These are phyloP conservation scores for Monascus ruber DNA, from an alignment of 2,329 filamentous ascomycete genomes.

Conservation along the genomic window DNA sequence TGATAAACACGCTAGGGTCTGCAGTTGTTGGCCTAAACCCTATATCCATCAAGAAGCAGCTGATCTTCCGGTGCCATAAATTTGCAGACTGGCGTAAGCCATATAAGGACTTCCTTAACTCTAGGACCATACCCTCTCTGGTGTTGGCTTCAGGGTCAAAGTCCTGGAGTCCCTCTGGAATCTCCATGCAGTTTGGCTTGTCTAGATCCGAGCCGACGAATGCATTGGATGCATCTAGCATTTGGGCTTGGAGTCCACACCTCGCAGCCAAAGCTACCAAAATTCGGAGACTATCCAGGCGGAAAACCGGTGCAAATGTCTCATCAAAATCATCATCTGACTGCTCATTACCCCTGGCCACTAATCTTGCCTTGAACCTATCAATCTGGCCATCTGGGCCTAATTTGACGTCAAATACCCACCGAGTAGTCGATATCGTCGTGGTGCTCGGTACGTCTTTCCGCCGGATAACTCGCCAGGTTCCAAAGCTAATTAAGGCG, in stretches of 20 bases:
- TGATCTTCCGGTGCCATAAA: constrained; percentile 4
- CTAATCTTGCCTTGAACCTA: constrained; percentile 11
- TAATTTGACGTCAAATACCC: constrained; percentile 11
- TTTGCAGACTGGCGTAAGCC: constrained; percentile 9
- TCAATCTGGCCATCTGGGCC: constrained; percentile 4
- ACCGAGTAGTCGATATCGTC: constrained; percentile 4
- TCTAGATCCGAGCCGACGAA: constrained; percentile 8
- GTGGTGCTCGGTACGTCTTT: background rate
- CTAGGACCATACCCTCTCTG: constrained; percentile 2
- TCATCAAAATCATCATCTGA: constrained; percentile 13
- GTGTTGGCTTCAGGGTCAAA: background rate
- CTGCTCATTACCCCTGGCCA: constrained; percentile 9
- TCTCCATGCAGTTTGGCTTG: constrained; percentile 7
- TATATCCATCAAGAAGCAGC: background rate
- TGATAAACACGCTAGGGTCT: constrained; percentile 6
- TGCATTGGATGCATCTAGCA: constrained; percentile 11
- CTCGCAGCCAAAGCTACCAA: constrained; percentile 5
- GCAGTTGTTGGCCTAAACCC: constrained; percentile 1
- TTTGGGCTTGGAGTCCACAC: constrained; percentile 1
- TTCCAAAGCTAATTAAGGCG: background rate
- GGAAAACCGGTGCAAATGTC: constrained; percentile 11
- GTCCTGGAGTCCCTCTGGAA: background rate
- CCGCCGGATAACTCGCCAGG: background rate
- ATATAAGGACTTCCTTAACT: constrained; percentile 7
- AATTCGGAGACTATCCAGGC: constrained; percentile 2